These are phyloP conservation scores for Cymbidium sinense DNA, from an alignment of 106 monocot genomes.

Conservation along the genomic window DNA sequence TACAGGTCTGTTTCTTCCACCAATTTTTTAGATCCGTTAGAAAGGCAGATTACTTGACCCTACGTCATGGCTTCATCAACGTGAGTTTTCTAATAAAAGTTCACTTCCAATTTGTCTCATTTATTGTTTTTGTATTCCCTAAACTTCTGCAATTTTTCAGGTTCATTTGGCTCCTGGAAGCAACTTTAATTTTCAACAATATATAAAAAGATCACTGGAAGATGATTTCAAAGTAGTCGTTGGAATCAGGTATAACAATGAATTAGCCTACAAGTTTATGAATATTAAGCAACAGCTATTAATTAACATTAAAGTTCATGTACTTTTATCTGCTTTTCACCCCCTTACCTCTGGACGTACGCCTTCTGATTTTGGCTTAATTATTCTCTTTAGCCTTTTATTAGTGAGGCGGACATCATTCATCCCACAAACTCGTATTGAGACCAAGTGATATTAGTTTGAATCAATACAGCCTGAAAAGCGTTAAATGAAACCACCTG, in stretches of 20 bases:
- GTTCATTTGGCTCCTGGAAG: conserved; percentile 56
- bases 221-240: conserved; percentile 61
- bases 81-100: conserved; percentile 20
- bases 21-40: conserved; percentile 63
- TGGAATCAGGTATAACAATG: conserved; percentile 41
- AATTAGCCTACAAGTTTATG: background rate
- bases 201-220: conserved; percentile 53
- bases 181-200: conserved; percentile 57
- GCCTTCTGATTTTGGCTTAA: too few relatives aligned
- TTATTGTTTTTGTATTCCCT: background rate
- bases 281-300: too few relatives aligned
- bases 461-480: too few relatives aligned
- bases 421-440: too few relatives aligned
- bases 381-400: too few relatives aligned
- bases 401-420: too few relatives aligned
- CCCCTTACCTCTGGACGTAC: too few relatives aligned
- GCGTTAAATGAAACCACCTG: too few relatives aligned
- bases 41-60: conserved; percentile 46
- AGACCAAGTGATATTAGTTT: too few relatives aligned
- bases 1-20: conserved; percentile 23
- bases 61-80: conserved; percentile 54
- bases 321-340: too few relatives aligned
- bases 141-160: conserved; percentile 9
- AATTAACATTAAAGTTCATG: too few relatives aligned
- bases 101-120: background rate